Evolutionary conservation across 768 basidiomycete species (phyloP).

Genomic region (Mycena kentingensis): DNA sequence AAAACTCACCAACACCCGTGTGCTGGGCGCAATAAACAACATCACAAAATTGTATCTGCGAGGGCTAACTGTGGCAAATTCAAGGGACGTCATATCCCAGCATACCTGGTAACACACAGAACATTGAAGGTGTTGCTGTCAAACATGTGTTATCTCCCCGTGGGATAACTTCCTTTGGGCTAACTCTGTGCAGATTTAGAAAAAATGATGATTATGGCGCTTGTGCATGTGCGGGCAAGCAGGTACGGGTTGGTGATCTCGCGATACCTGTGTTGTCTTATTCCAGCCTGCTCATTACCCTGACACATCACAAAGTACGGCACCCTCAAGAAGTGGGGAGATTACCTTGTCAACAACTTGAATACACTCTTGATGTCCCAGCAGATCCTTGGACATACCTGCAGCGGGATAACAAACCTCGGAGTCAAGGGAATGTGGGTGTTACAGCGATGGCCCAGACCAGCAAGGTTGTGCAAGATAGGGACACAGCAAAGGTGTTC

Average conservation of each 20-base stretch:
- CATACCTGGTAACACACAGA: constrained; percentile 19
- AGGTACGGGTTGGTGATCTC: constrained; percentile 39
- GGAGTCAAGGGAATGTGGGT: constrained; percentile 62
- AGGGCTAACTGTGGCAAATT: too few species aligned
- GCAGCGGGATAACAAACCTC: constrained; percentile 52
- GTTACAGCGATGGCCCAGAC: constrained; percentile 58
- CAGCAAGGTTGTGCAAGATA: constrained; percentile 34
- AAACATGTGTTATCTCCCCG: constrained; percentile 24
- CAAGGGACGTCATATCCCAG: constrained; percentile 22
- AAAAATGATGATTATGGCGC: constrained; percentile 60
- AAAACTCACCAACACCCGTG: too few species aligned
- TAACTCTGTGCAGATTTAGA: constrained; percentile 47
- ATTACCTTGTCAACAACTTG: constrained; percentile 44
- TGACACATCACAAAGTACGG: constrained; percentile 32
- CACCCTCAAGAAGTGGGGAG: constrained; percentile 54
- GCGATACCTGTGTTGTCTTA: constrained; percentile 34
- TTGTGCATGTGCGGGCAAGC: constrained; percentile 37
- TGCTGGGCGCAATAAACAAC: too few species aligned
- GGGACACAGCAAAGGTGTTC: constrained; percentile 29
- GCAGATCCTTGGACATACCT: constrained; percentile 22
- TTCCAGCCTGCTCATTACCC: neutral
- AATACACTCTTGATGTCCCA: constrained; percentile 42
- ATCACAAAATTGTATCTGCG: too few species aligned
- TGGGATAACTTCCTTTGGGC: neutral
- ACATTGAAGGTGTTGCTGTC: constrained; percentile 21